phyloP scores from a whole-genome alignment of 495 filamentous ascomycete genomes.

The Penicillium robsamsonii region DNA sequence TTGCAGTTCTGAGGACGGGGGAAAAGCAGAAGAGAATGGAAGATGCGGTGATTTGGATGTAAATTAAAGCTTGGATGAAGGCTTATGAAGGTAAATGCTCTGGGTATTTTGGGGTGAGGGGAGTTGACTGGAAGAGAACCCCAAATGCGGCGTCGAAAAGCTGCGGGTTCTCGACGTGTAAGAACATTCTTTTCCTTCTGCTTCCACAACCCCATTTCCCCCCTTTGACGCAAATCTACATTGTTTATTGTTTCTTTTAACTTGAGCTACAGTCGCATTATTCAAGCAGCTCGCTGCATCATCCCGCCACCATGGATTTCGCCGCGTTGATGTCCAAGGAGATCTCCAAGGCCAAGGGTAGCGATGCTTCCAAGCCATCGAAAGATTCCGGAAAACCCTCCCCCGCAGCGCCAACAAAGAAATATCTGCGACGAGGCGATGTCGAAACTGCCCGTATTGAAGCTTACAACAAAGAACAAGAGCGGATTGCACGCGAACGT shows the following conservation, averaged over 20 bases:
- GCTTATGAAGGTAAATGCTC: background rate
- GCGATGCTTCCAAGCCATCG: slow-evolving; percentile 30
- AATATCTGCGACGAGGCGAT: slow-evolving; percentile 85
- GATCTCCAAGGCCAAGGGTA: slow-evolving; percentile 72
- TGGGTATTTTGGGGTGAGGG: slow-evolving; percentile 1
- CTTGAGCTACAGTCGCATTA: background rate
- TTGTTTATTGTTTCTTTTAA: background rate
- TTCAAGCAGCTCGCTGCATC: background rate
- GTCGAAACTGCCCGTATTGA: slow-evolving; percentile 78
- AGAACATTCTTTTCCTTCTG: slow-evolving; percentile 19
- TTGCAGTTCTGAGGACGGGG: slow-evolving; percentile 2
- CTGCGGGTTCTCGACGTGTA: slow-evolving; percentile 11
- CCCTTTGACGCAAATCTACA: background rate
- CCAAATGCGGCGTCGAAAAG: slow-evolving; percentile 19
- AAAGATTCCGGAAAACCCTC: slow-evolving; percentile 22
- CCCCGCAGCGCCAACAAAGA: slow-evolving; percentile 52
- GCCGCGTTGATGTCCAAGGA: slow-evolving; percentile 85
- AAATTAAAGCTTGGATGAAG: background rate
- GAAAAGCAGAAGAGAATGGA: background rate
- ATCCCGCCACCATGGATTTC: slow-evolving; percentile 75
- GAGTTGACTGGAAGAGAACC: slow-evolving; percentile 11
- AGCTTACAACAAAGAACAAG: slow-evolving; percentile 78
- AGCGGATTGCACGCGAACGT: slow-evolving; percentile 62
- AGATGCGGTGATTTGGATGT: background rate
- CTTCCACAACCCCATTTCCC: background rate